Evolutionary conservation across 306 rosid genomes (phyloP).

Genomic region (Sphenostylis stenocarpa): DNA sequence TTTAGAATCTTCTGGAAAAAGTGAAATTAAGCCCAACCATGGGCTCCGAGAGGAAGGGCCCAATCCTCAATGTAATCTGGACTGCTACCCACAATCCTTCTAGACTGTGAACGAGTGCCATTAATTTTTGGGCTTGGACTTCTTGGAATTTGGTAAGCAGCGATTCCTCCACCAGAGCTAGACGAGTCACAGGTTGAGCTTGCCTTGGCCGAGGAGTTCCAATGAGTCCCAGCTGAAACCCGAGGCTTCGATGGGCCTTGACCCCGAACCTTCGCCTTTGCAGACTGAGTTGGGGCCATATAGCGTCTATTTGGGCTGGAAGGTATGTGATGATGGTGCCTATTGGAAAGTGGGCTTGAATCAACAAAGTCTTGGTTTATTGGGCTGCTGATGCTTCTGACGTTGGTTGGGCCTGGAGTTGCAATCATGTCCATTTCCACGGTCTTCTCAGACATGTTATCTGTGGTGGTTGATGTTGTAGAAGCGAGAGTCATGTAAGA

Average conservation of each 20-base stretch:
- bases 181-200: constrained; percentile 58
- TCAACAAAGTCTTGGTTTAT: constrained; percentile 38
- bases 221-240: constrained; percentile 44
- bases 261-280: constrained; percentile 67
- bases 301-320: constrained; percentile 50
- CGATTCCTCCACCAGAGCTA: constrained; percentile 58
- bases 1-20: too few species aligned
- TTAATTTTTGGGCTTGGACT: constrained; percentile 66
- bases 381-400: constrained; percentile 32
- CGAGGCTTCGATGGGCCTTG: constrained; percentile 44
- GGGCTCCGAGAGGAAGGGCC: constrained; percentile 60
- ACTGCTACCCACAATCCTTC: constrained; percentile 38
- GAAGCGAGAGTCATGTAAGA: constrained; percentile 46
- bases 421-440: constrained; percentile 72
- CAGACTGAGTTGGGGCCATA: constrained; percentile 89
- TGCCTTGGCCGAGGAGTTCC: constrained; percentile 56
- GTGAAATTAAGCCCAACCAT: constrained; percentile 62
- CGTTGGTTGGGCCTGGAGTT: constrained; percentile 28
- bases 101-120: constrained; percentile 40
- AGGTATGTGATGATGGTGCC: constrained; percentile 16
- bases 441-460: constrained; percentile 74
- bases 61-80: constrained; percentile 67
- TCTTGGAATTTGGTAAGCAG: constrained; percentile 33
- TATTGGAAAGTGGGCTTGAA: constrained; percentile 20
- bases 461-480: constrained; percentile 48